Conservation (phyloP, 1,139 yeast genomes). For the Lodderomyces beijingensis region DNA sequence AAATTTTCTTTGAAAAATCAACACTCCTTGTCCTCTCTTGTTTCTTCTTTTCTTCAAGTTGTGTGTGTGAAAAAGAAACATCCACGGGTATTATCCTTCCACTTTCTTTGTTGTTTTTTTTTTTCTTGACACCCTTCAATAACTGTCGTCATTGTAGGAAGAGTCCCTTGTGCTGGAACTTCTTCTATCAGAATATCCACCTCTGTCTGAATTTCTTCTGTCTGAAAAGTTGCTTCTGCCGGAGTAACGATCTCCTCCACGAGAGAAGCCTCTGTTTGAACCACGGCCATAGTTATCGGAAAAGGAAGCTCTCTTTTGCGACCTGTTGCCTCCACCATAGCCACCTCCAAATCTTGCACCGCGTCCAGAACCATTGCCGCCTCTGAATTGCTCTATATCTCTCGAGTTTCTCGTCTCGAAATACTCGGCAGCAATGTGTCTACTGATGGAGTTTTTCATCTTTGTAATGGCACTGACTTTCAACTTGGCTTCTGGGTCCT, state of each 20-base stretch:
- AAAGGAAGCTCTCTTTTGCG: slow-evolving; percentile 3
- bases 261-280: slow-evolving; percentile 3
- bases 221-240: neutral
- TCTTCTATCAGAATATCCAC: too few relatives aligned
- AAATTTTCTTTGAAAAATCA: too few relatives aligned
- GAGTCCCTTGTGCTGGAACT: too few relatives aligned
- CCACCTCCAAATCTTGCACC: slow-evolving; percentile 1
- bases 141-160: too few relatives aligned
- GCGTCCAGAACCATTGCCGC: neutral
- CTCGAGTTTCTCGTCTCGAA: slow-evolving; percentile 2
- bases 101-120: too few relatives aligned
- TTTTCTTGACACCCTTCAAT: too few relatives aligned
- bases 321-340: slow-evolving; percentile 3
- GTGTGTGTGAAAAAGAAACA: too few relatives aligned
- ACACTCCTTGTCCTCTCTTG: too few relatives aligned
- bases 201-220: too few relatives aligned
- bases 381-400: neutral
- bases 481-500: slow-evolving; percentile 15
- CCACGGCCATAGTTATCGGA: neutral
- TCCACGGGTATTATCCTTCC: too few relatives aligned
- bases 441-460: slow-evolving; percentile 1
- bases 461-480: neutral
- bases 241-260: neutral
- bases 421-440: slow-evolving; percentile 6
- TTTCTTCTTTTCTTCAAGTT: too few relatives aligned